A percentile compares a stretch with the other conserved stretches of the same genome.
phyloP scores from a whole-genome alignment of 2,329 filamentous ascomycete species.

The Aspergillus felis region DNA sequence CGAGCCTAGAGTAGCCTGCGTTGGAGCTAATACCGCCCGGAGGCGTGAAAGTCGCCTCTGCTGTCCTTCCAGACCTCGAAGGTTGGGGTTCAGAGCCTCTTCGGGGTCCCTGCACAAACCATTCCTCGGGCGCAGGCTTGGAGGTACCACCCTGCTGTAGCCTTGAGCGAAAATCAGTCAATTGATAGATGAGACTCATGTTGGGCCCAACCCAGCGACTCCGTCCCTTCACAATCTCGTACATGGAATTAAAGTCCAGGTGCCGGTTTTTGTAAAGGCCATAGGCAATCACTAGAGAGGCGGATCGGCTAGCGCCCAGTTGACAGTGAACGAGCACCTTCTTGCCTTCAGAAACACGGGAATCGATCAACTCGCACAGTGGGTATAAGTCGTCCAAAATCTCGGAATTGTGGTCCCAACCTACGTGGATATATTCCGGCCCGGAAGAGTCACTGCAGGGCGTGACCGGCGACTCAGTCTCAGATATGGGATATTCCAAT shows the following conservation, averaged over 20 bases:
- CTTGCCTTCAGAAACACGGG: constrained; percentile 54
- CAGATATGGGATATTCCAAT: constrained; percentile 37
- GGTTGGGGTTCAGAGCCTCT: constrained; percentile 30
- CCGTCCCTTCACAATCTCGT: constrained; percentile 59
- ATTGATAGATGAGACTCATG: constrained; percentile 66
- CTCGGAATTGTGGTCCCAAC: constrained; percentile 66
- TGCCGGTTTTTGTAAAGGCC: constrained; percentile 61
- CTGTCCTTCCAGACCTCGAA: constrained; percentile 14
- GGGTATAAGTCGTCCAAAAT: constrained; percentile 60
- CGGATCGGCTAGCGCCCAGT: constrained; percentile 61
- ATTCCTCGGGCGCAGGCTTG: constrained; percentile 31
- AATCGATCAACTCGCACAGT: constrained; percentile 60
- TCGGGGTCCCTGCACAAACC: constrained; percentile 28
- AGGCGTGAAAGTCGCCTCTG: not conserved
- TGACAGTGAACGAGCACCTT: constrained; percentile 63
- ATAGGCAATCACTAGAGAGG: constrained; percentile 64
- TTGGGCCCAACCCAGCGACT: constrained; percentile 67
- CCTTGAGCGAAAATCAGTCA: constrained; percentile 57
- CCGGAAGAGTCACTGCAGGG: constrained; percentile 31
- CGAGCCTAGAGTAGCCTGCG: constrained; percentile 10
- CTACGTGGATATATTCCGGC: constrained; percentile 64
- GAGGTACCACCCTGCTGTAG: constrained; percentile 31
- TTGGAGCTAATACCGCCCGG: constrained; percentile 6
- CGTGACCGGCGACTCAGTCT: constrained; percentile 25
- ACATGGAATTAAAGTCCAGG: constrained; percentile 62